Evolutionary conservation across 2,329 filamentous ascomycete genomes (phyloP).

Genomic region (Nannizzia gypsea): DNA sequence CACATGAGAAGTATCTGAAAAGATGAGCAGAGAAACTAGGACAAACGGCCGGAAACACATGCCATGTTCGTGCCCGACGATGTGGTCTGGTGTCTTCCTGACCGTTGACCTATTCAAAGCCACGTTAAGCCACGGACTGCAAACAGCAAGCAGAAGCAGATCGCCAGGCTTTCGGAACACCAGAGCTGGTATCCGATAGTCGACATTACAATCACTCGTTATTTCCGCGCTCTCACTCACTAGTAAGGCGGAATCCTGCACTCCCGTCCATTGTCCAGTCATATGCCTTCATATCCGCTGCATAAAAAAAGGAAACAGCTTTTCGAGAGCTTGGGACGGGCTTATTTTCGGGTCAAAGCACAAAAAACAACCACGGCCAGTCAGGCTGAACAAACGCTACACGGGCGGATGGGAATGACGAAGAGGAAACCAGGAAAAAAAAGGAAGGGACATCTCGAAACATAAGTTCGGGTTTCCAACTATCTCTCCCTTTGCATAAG

Average conservation of each 20-base stretch:
- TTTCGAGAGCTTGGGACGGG: no score
- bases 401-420: background rate
- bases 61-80: background rate
- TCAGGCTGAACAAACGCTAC: background rate
- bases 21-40: background rate
- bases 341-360: background rate
- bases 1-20: background rate
- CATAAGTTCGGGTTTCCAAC: background rate
- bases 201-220: background rate
- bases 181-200: background rate
- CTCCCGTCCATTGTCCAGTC: background rate
- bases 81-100: background rate
- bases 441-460: background rate
- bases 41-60: background rate
- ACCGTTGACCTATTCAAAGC: background rate
- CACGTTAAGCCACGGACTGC: background rate
- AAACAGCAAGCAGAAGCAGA: background rate
- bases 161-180: background rate
- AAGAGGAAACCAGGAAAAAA: background rate
- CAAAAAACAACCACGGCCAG: background rate
- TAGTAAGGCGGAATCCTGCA: background rate
- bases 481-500: background rate
- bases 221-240: background rate
- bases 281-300: no score
- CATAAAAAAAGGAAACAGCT: no score